Evolutionary conservation across 2,329 filamentous ascomycete genomes (phyloP).

Genomic region (Penicillium sp.): DNA sequence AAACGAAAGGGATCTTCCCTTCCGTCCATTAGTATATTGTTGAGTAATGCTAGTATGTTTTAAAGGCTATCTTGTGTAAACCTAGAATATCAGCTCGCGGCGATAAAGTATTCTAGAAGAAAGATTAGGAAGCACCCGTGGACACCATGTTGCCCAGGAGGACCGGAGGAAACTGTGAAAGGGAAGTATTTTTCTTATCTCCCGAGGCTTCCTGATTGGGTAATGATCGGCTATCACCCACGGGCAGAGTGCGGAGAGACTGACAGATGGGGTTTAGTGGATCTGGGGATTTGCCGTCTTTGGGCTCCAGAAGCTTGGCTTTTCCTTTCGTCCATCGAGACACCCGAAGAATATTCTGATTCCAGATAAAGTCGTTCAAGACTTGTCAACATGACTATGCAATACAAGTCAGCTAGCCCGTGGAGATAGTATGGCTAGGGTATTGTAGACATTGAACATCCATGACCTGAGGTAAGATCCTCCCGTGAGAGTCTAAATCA

Average conservation of each 20-base stretch:
- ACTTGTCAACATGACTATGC: neutral
- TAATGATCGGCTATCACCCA: constrained; percentile 14
- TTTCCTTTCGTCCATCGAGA: neutral
- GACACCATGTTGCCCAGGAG: neutral
- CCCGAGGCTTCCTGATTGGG: constrained; percentile 11
- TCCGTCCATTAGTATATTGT: too few species aligned
- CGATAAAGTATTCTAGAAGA: neutral
- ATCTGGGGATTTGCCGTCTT: constrained; percentile 8
- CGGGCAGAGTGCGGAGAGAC: constrained; percentile 20
- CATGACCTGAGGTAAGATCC: constrained; percentile 7
- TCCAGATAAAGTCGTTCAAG: neutral
- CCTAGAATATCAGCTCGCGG: neutral
- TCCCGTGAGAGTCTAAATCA: constrained; percentile 19
- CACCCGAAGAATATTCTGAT: neutral
- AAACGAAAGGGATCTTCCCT: neutral
- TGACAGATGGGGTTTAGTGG: constrained; percentile 15
- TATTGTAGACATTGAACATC: neutral
- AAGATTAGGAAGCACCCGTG: neutral
- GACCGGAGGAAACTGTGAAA: neutral
- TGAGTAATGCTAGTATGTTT: neutral
- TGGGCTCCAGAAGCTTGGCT: constrained; percentile 14
- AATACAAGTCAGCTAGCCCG: neutral
- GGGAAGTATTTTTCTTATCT: constrained; percentile 1
- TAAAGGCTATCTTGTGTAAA: neutral
- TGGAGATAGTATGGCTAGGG: neutral